phyloP scores from a whole-genome alignment of 2,329 filamentous ascomycete species.

The Pseudogymnoascus sp. region DNA sequence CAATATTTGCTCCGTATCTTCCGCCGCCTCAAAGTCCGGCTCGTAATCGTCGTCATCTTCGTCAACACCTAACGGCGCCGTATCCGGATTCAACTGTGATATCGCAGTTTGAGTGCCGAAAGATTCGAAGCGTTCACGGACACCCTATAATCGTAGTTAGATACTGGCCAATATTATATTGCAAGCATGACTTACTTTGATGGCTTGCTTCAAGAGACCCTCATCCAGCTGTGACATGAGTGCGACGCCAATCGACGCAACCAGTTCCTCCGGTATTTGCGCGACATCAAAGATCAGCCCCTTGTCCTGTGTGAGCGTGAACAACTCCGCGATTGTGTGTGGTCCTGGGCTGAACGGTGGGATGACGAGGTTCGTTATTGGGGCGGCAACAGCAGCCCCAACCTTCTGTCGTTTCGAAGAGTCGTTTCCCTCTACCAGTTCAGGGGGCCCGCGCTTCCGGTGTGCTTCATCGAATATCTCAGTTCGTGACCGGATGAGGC shows the following conservation, averaged over 20 bases:
- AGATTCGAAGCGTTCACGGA: slow-evolving; percentile 41
- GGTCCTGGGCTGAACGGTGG: slow-evolving; percentile 67
- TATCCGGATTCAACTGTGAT: slow-evolving; percentile 45
- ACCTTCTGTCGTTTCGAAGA: slow-evolving; percentile 73
- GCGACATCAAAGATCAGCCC: slow-evolving; percentile 52
- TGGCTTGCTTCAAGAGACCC: slow-evolving; percentile 60
- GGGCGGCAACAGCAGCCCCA: slow-evolving; percentile 39
- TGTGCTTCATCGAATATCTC: slow-evolving; percentile 73
- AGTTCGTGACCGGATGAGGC: slow-evolving; percentile 66
- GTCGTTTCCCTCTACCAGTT: slow-evolving; percentile 65
- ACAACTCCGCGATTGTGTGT: slow-evolving; percentile 74
- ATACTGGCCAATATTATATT: not conserved
- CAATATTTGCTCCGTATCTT: slow-evolving; percentile 68
- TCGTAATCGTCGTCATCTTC: slow-evolving; percentile 91
- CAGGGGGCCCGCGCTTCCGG: slow-evolving; percentile 66
- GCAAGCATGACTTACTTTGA: slow-evolving; percentile 49
- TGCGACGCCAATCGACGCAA: slow-evolving; percentile 73
- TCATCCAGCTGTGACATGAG: slow-evolving; percentile 66
- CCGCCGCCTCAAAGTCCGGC: slow-evolving; percentile 70
- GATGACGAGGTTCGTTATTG: slow-evolving; percentile 41
- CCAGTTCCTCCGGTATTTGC: slow-evolving; percentile 64
- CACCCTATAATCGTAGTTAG: slow-evolving; percentile 33
- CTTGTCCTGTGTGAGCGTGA: slow-evolving; percentile 68
- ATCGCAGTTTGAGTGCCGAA: slow-evolving; percentile 19
- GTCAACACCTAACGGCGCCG: slow-evolving; percentile 54